Conservation (phyloP, 192 early-diverging fungal genomes). For the Kappamyces sp. region DNA sequence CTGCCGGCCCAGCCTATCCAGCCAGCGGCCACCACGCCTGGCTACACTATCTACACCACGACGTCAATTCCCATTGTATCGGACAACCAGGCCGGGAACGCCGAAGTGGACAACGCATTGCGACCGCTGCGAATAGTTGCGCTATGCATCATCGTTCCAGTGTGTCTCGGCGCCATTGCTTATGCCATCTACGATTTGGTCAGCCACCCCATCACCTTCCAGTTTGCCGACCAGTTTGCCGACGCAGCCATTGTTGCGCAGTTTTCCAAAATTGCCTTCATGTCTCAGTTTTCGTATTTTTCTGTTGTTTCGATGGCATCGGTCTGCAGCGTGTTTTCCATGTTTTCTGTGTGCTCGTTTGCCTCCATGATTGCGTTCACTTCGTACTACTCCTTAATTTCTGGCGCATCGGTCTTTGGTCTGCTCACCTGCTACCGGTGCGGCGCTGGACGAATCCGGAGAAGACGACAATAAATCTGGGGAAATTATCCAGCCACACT, state of each 20-base stretch:
- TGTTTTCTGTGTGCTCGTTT: constrained; percentile 9
- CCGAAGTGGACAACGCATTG: constrained; percentile 5
- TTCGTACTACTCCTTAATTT: not conserved
- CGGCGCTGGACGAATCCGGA: too few relatives aligned
- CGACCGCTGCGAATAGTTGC: not conserved
- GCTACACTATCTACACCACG: too few relatives aligned
- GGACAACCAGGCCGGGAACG: not conserved
- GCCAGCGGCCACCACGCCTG: too few relatives aligned
- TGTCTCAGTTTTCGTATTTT: constrained; percentile 13
- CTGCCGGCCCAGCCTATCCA: too few relatives aligned
- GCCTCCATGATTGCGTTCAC: constrained; percentile 10
- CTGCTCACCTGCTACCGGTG: too few relatives aligned
- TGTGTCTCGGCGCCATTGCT: constrained; percentile 11
- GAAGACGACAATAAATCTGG: too few relatives aligned
- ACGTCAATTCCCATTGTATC: not conserved
- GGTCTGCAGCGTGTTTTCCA: constrained; percentile 3
- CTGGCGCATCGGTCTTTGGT: too few relatives aligned
- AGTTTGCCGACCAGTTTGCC: not conserved
- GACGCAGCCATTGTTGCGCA: constrained; percentile 5
- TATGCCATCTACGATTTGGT: constrained; percentile 3
- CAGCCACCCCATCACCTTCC: not conserved
- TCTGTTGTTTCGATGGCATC: constrained; percentile 4
- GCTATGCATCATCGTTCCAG: constrained; percentile 7
- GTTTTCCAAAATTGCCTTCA: constrained; percentile 15
- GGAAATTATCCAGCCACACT: too few relatives aligned